Conservation (phyloP, 768 basidiomycete species). For the Mycena kentingensis region DNA sequence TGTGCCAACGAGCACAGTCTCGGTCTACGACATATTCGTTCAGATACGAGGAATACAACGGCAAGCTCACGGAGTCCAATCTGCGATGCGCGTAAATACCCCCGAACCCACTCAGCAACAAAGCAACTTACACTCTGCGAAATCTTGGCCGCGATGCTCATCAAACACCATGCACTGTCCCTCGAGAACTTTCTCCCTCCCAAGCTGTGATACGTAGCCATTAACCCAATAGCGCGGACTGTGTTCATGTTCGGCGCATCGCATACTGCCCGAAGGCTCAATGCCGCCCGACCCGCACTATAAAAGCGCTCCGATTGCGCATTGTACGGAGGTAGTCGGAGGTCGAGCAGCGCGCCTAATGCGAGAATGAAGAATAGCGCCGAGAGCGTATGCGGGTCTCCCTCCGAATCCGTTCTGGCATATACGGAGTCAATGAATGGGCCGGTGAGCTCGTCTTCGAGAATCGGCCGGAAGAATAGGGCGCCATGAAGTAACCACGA, state of each 20-base stretch:
- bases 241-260: conserved; percentile 58
- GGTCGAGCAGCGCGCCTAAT: conserved; percentile 61
- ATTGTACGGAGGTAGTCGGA: conserved; percentile 51
- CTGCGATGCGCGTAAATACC: conserved; percentile 22
- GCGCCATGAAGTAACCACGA: conserved; percentile 48
- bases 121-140: conserved; percentile 50
- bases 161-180: conserved; percentile 52
- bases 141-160: conserved; percentile 59
- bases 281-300: conserved; percentile 54
- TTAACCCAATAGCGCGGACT: conserved; percentile 59
- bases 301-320: conserved; percentile 64
- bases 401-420: conserved; percentile 22
- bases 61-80: conserved; percentile 44
- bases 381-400: conserved; percentile 48
- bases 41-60: neutral
- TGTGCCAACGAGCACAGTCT: conserved; percentile 43
- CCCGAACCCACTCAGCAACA: neutral
- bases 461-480: conserved; percentile 54
- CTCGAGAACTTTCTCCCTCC: conserved; percentile 54
- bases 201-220: conserved; percentile 57
- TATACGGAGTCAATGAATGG: conserved; percentile 44
- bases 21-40: conserved; percentile 32
- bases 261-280: conserved; percentile 52
- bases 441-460: conserved; percentile 47
- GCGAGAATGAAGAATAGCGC: conserved; percentile 61